A percentile compares a stretch with the other conserved stretches of the same genome.
phyloP scores from a whole-genome alignment of 495 filamentous ascomycete genomes.

The Neurospora sp. region DNA sequence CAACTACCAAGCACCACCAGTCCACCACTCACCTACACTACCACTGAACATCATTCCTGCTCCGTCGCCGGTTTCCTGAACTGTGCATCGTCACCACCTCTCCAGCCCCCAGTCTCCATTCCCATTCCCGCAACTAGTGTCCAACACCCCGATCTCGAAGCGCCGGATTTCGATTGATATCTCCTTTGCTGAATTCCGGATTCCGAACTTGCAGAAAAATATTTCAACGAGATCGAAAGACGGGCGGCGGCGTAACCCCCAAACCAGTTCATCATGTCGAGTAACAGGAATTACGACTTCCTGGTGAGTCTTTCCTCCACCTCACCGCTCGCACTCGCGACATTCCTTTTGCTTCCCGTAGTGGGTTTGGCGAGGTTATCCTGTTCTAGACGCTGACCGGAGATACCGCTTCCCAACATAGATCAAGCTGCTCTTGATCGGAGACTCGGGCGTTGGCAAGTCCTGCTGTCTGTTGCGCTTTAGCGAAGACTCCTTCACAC shows the following conservation, averaged over 20 bases:
- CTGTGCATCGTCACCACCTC: not conserved
- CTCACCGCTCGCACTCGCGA: not conserved
- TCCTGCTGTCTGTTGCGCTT: slow-evolving; percentile 97
- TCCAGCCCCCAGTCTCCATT: not conserved
- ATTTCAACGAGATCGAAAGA: slow-evolving; percentile 12
- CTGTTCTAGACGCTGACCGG: slow-evolving; percentile 3
- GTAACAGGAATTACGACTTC: slow-evolving; percentile 97
- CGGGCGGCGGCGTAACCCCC: not conserved
- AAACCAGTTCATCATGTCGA: slow-evolving; percentile 57
- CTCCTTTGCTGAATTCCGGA: not conserved
- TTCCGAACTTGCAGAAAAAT: not conserved
- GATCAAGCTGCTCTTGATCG: slow-evolving; percentile 98
- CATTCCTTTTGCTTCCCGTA: not conserved
- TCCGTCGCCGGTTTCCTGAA: not conserved
- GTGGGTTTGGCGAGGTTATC: not conserved
- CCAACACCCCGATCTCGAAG: not conserved
- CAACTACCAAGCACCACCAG: not conserved
- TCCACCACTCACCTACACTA: not conserved
- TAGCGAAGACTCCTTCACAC: slow-evolving; percentile 97
- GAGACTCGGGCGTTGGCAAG: slow-evolving; percentile 96
- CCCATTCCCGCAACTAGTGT: not conserved
- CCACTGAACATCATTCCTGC: not conserved
- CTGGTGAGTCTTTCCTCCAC: slow-evolving; percentile 50
- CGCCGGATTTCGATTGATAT: not conserved
- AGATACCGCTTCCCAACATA: slow-evolving; percentile 23